Base-by-base conservation (phyloP, 1,139 yeast species). In the Lodderomyces beijingensis region DNA sequence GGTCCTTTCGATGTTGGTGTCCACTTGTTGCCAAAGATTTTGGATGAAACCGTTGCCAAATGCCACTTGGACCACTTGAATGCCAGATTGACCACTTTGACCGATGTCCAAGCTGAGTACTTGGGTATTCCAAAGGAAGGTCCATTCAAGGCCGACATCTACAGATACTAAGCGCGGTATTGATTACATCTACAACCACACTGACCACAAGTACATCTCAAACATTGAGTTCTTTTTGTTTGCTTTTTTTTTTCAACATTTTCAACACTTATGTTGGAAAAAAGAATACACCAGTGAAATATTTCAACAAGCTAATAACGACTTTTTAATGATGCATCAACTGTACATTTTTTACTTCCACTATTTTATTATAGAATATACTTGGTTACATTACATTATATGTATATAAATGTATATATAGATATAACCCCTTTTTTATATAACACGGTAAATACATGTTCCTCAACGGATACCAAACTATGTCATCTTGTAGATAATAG, bases 11-110 rank as follows among this genome's bases (percentile, higher is more conserved):
- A 74, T 46, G 69, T 86, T 51, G 96, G 95, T 67, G 99, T 91
- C 49, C 96, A 91, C 74, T 83, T 87, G 57, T 77, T 91, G 64
- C 99, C 99, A 77, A 91, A 91, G 84, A 79, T 91, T 58, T 81
- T 91, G 70, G 99, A 91, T 67, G 99, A 91, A 79, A 86, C 95
- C 53, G 99, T 91, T 51, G 99, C 99, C 55, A 86, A 86, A 65
- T 84, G 89, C 67, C 99, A 91, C 74, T 84, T 91, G 71, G 86
- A 70, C 62, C 96, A 91, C 76, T 81, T 91, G 62, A 95, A 94
- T 65, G 98, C 81, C 54, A 78, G 77, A 69, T 83, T 91, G 64
- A 77, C 95, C 55, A 70, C 70, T 49, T 81, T 91, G 65, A 65
- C 91, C 49, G 53, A 64, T 35, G 87, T 67, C 50, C 99, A 91